These are phyloP conservation scores for Camelina sativa DNA, from an alignment of 345 rosid genomes.

Conservation along the genomic window DNA sequence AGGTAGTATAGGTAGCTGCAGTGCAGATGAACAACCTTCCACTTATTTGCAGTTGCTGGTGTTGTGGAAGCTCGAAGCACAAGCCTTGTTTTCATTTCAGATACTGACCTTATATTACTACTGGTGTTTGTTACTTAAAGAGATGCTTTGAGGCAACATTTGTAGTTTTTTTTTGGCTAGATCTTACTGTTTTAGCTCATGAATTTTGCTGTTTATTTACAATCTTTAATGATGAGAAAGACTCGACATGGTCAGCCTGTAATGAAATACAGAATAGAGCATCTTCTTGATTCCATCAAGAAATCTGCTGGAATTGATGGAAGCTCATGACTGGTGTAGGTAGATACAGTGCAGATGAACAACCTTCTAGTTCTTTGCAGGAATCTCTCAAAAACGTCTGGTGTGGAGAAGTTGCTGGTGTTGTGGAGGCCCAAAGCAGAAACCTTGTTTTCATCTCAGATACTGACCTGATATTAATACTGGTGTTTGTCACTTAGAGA, in stretches of 20 bases:
- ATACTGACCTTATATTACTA: too few relatives aligned
- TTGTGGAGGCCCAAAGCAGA: not conserved
- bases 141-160: conserved; percentile 23
- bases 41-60: not conserved
- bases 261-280: conserved; percentile 89
- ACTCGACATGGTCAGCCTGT: conserved; percentile 84
- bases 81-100: not conserved
- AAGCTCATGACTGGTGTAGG: not conserved
- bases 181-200: conserved; percentile 14
- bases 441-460: not conserved
- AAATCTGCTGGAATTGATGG: conserved; percentile 45
- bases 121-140: too few relatives aligned
- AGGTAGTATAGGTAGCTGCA: not conserved
- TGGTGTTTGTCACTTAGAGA: not conserved
- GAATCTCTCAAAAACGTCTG: not conserved
- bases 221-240: conserved; percentile 81
- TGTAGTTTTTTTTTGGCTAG: conserved; percentile 21
- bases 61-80: not conserved
- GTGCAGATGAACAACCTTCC: conserved; percentile 12
- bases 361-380: not conserved
- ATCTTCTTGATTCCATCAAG: conserved; percentile 74
- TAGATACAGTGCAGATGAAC: too few relatives aligned
- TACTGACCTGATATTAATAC: not conserved
- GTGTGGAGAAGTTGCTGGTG: not conserved
- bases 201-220: too few relatives aligned